A percentile compares a stretch with the other conserved stretches of the same genome.
phyloP scores from a whole-genome alignment of 2,329 filamentous ascomycete species.

The Alternaria solani region DNA sequence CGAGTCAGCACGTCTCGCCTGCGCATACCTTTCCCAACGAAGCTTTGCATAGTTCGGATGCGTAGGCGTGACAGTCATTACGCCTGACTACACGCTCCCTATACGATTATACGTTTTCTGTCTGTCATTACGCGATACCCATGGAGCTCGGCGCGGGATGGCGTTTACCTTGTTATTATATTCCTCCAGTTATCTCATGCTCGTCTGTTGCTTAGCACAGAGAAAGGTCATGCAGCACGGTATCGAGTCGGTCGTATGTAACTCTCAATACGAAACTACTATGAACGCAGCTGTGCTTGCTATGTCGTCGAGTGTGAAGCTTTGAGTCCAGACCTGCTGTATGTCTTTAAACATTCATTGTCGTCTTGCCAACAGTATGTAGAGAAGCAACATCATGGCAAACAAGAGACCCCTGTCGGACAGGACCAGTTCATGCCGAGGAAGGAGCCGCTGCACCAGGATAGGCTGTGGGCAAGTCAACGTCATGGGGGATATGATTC shows the following conservation, averaged over 20 bases:
- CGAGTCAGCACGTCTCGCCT: constrained; percentile 49
- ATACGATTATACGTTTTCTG: constrained; percentile 18
- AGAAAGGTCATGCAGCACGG: not conserved
- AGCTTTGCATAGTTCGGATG: constrained; percentile 28
- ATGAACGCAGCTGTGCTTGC: not conserved
- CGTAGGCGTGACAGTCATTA: constrained; percentile 5
- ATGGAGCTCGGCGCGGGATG: constrained; percentile 25
- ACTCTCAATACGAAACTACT: not conserved
- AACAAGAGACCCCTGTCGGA: not conserved
- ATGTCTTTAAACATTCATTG: not conserved
- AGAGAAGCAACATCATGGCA: not conserved
- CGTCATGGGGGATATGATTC: not conserved
- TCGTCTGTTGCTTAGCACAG: not conserved
- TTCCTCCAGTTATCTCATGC: not conserved
- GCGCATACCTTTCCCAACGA: constrained; percentile 44
- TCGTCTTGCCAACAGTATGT: not conserved
- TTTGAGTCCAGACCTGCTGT: not conserved
- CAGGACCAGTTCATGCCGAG: not conserved
- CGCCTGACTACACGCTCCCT: not conserved
- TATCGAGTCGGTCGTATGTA: not conserved
- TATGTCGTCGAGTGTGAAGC: not conserved
- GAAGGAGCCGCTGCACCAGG: not conserved
- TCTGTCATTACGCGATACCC: constrained; percentile 33
- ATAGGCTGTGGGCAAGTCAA: not conserved
- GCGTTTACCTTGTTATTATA: constrained; percentile 2